Evolutionary conservation across 2,329 filamentous ascomycete species (phyloP).

Genomic region (Colletotrichum sp.): DNA sequence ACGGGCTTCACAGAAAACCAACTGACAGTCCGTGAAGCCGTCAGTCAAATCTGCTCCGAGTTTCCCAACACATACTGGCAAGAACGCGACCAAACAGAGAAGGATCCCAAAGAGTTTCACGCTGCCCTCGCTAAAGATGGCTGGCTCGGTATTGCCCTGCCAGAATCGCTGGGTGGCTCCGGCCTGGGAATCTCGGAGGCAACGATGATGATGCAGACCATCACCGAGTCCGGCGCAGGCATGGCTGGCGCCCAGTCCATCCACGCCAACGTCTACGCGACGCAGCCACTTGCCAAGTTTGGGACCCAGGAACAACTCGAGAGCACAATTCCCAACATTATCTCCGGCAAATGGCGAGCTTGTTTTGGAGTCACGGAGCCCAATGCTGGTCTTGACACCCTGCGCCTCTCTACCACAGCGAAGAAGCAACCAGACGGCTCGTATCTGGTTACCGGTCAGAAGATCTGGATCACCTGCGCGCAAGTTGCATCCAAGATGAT

Average conservation of each 20-base stretch:
- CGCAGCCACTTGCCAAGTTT: constrained; percentile 77
- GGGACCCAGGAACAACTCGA: constrained; percentile 69
- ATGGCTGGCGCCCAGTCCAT: constrained; percentile 73
- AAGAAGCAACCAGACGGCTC: constrained; percentile 55
- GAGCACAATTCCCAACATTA: constrained; percentile 71
- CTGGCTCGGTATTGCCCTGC: constrained; percentile 83
- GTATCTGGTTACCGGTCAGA: constrained; percentile 77
- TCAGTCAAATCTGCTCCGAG: constrained; percentile 70
- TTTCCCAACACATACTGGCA: constrained; percentile 83
- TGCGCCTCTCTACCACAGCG: constrained; percentile 72
- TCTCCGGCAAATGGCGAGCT: constrained; percentile 72
- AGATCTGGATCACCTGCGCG: constrained; percentile 89
- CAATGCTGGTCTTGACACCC: constrained; percentile 79
- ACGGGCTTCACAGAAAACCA: constrained; percentile 77
- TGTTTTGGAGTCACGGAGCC: constrained; percentile 91
- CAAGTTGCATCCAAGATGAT: constrained; percentile 87
- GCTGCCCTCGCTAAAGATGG: constrained; percentile 75
- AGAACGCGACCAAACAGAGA: constrained; percentile 71
- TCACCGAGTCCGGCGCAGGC: constrained; percentile 78
- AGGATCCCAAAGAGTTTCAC: constrained; percentile 79
- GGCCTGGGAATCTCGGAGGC: constrained; percentile 82
- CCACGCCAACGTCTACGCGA: constrained; percentile 75
- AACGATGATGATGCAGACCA: constrained; percentile 87
- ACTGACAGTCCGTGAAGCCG: constrained; percentile 73
- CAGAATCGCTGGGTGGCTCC: constrained; percentile 75